A percentile compares a stretch with the other conserved stretches of the same genome.
phyloP scores from a whole-genome alignment of 73 alveolate species.

The Paramecium sexaurelia region DNA sequence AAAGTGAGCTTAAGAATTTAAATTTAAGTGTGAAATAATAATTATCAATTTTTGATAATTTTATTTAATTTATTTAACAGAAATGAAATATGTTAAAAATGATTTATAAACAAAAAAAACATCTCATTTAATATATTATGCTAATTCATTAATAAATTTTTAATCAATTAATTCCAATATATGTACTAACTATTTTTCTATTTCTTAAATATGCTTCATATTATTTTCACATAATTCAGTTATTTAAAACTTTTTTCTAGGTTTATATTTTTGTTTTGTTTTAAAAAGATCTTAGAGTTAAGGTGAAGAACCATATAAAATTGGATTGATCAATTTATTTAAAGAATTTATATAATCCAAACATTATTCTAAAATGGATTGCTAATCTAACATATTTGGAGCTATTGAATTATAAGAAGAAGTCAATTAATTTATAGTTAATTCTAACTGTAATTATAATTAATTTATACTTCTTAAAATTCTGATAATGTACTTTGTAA shows the following conservation, averaged over 20 bases:
- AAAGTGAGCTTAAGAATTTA: no score
- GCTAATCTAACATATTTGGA: not conserved
- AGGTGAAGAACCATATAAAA: not conserved
- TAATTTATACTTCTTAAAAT: not conserved
- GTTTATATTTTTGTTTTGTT: not conserved
- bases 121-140: not conserved
- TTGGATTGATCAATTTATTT: not conserved
- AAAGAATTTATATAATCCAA: not conserved
- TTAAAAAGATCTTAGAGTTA: not conserved
- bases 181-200: not conserved
- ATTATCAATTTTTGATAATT: not conserved
- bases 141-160: not conserved
- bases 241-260: not conserved
- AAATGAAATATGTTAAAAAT: not conserved
- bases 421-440: constrained; percentile 1
- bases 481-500: not conserved
- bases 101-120: not conserved
- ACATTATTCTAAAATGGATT: not conserved
- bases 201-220: not conserved
- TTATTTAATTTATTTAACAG: not conserved
- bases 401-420: not conserved
- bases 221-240: not conserved
- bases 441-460: not conserved
- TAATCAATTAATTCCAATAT: not conserved
- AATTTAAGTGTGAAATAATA: not conserved